A percentile compares a stretch with the other conserved stretches of the same genome.
These are phyloP conservation scores for Mycena haematopus DNA, from an alignment of 768 basidiomycete species.

Conservation along the genomic window DNA sequence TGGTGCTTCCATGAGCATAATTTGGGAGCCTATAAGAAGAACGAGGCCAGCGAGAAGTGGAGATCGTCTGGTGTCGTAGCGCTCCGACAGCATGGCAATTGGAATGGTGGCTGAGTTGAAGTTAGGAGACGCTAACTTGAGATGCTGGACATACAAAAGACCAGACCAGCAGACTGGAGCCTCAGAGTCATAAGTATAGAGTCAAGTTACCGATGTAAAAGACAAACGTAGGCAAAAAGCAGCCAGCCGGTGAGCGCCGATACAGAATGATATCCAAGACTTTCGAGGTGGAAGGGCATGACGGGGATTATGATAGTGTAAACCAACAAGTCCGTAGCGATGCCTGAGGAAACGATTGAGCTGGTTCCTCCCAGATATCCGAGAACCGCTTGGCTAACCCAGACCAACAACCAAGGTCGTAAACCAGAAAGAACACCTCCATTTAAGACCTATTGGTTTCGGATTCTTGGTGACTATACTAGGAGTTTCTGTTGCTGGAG, in stretches of 20 bases:
- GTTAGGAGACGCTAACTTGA: not conserved
- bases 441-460: conserved; percentile 17
- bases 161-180: conserved; percentile 59
- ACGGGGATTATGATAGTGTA: conserved; percentile 70
- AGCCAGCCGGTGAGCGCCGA: conserved; percentile 66
- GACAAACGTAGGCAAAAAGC: conserved; percentile 61
- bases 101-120: conserved; percentile 58
- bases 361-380: not conserved
- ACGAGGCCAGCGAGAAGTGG: conserved; percentile 60
- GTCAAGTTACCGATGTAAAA: not conserved
- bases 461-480: not conserved
- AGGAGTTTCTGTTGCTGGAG: no score
- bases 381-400: not conserved
- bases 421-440: conserved; percentile 19
- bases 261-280: conserved; percentile 49
- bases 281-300: conserved; percentile 66
- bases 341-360: conserved; percentile 36
- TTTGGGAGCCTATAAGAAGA: conserved; percentile 57
- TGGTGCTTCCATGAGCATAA: conserved; percentile 69
- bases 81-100: conserved; percentile 62
- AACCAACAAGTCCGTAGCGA: conserved; percentile 60
- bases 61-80: conserved; percentile 48
- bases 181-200: conserved; percentile 6
- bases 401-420: conserved; percentile 11
- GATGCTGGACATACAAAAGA: conserved; percentile 48